These are phyloP conservation scores for Xylaria cubensis DNA, from an alignment of 495 filamentous ascomycete genomes.

Conservation along the genomic window DNA sequence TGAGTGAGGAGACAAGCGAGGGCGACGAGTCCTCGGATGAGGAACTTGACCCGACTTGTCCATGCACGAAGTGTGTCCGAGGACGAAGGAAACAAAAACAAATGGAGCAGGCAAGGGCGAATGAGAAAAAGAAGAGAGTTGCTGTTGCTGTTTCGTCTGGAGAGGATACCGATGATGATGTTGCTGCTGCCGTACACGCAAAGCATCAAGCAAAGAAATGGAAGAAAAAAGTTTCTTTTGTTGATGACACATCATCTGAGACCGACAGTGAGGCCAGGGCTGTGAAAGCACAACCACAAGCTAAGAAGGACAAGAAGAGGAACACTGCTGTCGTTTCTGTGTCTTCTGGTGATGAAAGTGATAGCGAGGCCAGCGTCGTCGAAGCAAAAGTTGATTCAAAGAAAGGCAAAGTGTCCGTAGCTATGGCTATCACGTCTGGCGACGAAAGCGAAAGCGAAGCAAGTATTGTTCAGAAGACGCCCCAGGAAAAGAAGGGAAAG, in stretches of 20 bases:
- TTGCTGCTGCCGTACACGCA: conserved; percentile 25
- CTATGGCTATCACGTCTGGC: conserved; percentile 14
- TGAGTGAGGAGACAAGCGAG: conserved; percentile 28
- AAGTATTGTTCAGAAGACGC: conserved; percentile 14
- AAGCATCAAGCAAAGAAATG: conserved; percentile 32
- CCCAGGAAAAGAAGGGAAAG: conserved; percentile 10
- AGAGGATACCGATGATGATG: conserved; percentile 25
- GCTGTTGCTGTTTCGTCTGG: conserved; percentile 15
- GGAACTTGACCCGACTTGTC: conserved; percentile 32
- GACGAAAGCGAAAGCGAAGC: conserved; percentile 25
- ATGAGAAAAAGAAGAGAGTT: conserved; percentile 18
- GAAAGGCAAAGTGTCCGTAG: conserved; percentile 13
- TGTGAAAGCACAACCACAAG: background rate
- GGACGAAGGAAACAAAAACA: conserved; percentile 26
- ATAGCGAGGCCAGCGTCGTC: conserved; percentile 13
- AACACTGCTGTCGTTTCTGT: background rate
- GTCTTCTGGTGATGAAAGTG: conserved; percentile 20
- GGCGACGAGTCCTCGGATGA: conserved; percentile 26
- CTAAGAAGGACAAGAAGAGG: background rate
- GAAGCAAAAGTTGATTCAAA: conserved; percentile 7
- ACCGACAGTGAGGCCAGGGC: background rate
- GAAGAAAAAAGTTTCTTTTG: conserved; percentile 24
- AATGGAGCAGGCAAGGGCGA: conserved; percentile 17
- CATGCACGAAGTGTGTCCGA: conserved; percentile 35
- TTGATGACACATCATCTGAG: background rate